Base-by-base conservation (phyloP, 106 monocot genomes). In the Narthecium ossifragum region DNA sequence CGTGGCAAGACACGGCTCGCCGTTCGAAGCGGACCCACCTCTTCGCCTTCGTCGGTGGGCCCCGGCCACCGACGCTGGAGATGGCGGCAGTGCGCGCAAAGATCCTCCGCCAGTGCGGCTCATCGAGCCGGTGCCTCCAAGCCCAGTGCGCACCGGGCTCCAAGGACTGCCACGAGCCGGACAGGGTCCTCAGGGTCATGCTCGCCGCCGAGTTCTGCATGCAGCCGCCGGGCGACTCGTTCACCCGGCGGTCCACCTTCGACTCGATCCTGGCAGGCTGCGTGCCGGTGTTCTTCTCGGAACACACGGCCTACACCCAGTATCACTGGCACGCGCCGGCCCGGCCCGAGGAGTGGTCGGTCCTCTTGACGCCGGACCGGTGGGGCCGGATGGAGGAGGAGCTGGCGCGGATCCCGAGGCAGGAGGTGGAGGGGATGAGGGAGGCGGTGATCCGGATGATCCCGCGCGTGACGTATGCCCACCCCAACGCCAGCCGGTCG, bases 191-290 rank as follows among this genome's bases (percentile, higher is more conserved):
- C 10, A 57, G 25, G 0, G 80, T 73, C 25, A 73, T 85, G 80
- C 48, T 49, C 25, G 14, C 28, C 26, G 55, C 85, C 36, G 67
- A 66, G 18, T 85, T 85, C 67, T 85, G 85, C 77, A 51, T 85
- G 63, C 80, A 85, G 54, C 73, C 80, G 40, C 85, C 85, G 12
- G 85, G 85, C 2, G 80, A 80, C 65, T 85, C 85, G 11, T 85
- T 73, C 63, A 77, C 80, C 14, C 47, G 80, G 29, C 54, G 85
- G 36, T 85, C 85, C 26, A 62, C 73, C 26, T 85, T 85, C 64
- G 85, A 85, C 65, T 43, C 85, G 21, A 51, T 85, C 25, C 73
- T 80, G 26, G 73, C 77, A 17, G 85, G 85, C 8, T 85, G 85
- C 65, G 34, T 85, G 1, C 85, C 80, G 3, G 85, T 85, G 53